These are phyloP conservation scores for Diaporthe vexans DNA, from an alignment of 2,329 filamentous ascomycete genomes.

Conservation along the genomic window DNA sequence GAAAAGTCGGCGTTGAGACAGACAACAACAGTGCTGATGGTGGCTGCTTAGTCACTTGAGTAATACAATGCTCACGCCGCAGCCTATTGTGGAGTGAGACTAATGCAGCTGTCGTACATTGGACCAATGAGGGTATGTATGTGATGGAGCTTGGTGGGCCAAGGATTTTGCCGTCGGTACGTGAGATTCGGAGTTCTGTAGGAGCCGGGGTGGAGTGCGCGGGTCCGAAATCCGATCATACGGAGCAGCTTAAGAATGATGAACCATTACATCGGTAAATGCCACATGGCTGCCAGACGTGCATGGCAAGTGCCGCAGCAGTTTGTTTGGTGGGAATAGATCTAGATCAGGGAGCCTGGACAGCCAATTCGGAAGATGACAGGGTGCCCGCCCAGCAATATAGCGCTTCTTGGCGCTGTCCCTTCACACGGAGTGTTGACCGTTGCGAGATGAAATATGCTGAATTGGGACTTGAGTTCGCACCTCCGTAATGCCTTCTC, in stretches of 20 bases:
- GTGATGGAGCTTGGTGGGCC: too few species aligned
- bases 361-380: slow-evolving; percentile 14
- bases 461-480: not conserved
- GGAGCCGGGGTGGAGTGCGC: not conserved
- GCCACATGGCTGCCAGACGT: not conserved
- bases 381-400: slow-evolving; percentile 6
- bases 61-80: not conserved
- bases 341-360: not conserved
- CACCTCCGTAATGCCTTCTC: not conserved
- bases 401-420: slow-evolving; percentile 12
- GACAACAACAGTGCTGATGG: not conserved
- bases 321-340: slow-evolving; percentile 21
- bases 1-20: not conserved
- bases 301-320: slow-evolving; percentile 19
- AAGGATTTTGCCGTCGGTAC: not conserved
- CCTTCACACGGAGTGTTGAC: not conserved
- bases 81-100: not conserved
- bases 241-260: not conserved
- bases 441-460: slow-evolving; percentile 16
- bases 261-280: not conserved
- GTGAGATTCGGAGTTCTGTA: not conserved
- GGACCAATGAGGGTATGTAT: not conserved
- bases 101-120: slow-evolving; percentile 17
- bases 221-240: not conserved
- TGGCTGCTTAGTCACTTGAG: not conserved